Percentiles rank a stretch among this genome's conserved stretches.
Evolutionary conservation across 2,329 filamentous ascomycete genomes (phyloP).

Genomic region (Kalmusia sp.): DNA sequence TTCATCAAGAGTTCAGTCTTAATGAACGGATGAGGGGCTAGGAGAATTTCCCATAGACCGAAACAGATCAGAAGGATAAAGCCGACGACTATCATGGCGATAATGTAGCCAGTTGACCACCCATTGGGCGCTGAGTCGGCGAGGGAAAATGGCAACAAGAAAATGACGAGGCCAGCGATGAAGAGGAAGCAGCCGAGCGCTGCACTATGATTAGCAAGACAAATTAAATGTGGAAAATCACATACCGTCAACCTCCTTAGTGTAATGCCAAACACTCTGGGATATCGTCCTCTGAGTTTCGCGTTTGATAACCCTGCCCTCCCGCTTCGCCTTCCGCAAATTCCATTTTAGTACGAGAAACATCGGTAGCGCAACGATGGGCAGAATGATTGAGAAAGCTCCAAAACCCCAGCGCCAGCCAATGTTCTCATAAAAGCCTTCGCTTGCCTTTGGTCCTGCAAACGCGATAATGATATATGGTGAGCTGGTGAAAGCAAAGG

Average conservation of each 20-base stretch:
- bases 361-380: slow-evolving; percentile 66
- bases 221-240: too few relatives aligned
- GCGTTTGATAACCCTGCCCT: slow-evolving; percentile 52
- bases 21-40: slow-evolving; percentile 50
- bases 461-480: slow-evolving; percentile 25
- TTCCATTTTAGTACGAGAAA: slow-evolving; percentile 63
- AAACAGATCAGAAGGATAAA: slow-evolving; percentile 44
- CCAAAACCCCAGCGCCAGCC: slow-evolving; percentile 74
- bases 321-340: slow-evolving; percentile 64
- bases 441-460: slow-evolving; percentile 22
- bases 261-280: slow-evolving; percentile 61
- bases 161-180: slow-evolving; percentile 66
- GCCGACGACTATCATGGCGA: slow-evolving; percentile 48
- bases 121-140: slow-evolving; percentile 31
- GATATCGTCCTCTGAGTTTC: slow-evolving; percentile 54
- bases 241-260: slow-evolving; percentile 67
- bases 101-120: slow-evolving; percentile 46
- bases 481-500: slow-evolving; percentile 57
- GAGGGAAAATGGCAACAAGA: slow-evolving; percentile 73
- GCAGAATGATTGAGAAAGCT: slow-evolving; percentile 68
- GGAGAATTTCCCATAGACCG: slow-evolving; percentile 47
- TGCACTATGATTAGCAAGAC: not conserved
- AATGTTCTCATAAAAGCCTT: slow-evolving; percentile 53
- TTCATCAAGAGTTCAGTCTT: slow-evolving; percentile 55
- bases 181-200: slow-evolving; percentile 60